phyloP scores from a whole-genome alignment of 2,329 filamentous ascomycete genomes.

The Sporothrix euskadiensis region DNA sequence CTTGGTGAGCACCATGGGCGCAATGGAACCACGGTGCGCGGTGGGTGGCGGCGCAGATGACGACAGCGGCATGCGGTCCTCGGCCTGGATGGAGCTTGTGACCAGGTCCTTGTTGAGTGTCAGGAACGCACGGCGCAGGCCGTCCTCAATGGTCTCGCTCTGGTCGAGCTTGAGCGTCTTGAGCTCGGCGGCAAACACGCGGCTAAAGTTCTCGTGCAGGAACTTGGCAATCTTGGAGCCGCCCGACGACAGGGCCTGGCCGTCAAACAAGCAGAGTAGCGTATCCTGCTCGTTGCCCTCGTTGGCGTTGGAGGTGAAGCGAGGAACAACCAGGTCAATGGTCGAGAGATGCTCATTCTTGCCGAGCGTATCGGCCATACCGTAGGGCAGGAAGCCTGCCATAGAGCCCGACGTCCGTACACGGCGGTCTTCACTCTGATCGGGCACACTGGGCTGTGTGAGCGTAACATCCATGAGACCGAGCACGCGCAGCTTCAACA shows the following conservation, averaged over 20 bases:
- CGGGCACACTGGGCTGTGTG: conserved; percentile 87
- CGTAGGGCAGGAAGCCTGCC: conserved; percentile 87
- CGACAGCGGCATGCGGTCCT: conserved; percentile 42
- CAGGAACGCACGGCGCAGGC: conserved; percentile 81
- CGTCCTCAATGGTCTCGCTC: conserved; percentile 77
- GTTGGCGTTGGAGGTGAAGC: conserved; percentile 66
- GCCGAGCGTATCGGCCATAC: conserved; percentile 94
- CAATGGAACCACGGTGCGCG: conserved; percentile 63
- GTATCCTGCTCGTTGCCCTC: conserved; percentile 75
- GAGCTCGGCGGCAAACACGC: conserved; percentile 79
- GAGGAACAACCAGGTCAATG: conserved; percentile 90
- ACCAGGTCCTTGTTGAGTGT: conserved; percentile 92
- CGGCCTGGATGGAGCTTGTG: conserved; percentile 73
- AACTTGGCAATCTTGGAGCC: conserved; percentile 97
- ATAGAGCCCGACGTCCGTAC: conserved; percentile 95
- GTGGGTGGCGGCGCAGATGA: conserved; percentile 46
- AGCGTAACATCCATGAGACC: conserved; percentile 98
- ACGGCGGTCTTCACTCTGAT: conserved; percentile 91
- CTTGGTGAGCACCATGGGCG: conserved; percentile 76
- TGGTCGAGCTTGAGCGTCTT: conserved; percentile 66
- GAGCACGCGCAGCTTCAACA: conserved; percentile 80
- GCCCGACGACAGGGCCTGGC: conserved; percentile 81
- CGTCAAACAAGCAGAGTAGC: conserved; percentile 92
- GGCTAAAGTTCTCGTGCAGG: conserved; percentile 90
- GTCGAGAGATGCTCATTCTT: conserved; percentile 93